Evolutionary conservation across 306 rosid species (phyloP).

Genomic region (Psophocarpus tetragonolobus): DNA sequence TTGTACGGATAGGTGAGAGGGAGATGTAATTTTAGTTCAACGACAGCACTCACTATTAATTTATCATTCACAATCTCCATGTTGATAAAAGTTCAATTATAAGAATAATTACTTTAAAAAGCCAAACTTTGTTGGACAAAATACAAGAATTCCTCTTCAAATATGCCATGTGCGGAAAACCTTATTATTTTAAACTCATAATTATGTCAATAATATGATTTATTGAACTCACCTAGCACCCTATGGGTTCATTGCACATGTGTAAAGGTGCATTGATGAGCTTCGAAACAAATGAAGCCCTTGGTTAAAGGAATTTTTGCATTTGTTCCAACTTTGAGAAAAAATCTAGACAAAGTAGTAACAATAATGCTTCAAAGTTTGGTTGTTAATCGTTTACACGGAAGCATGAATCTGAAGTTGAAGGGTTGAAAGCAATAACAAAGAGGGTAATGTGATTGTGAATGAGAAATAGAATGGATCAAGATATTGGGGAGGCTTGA

Average conservation of each 20-base stretch:
- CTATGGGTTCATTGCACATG: conserved; percentile 1
- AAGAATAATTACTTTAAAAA: background rate
- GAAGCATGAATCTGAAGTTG: background rate
- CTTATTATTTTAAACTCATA: background rate
- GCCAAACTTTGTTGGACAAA: background rate
- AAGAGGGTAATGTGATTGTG: background rate
- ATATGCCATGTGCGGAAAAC: background rate
- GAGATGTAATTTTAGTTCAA: too few species aligned
- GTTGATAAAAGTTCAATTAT: background rate
- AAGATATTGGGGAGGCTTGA: background rate
- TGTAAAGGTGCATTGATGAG: background rate
- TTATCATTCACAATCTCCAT: background rate
- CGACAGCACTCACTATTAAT: too few species aligned
- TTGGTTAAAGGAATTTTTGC: background rate
- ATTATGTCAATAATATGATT: background rate
- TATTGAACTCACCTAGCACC: background rate
- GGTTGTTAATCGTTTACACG: background rate
- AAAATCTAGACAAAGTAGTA: background rate
- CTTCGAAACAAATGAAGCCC: background rate
- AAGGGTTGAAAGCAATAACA: background rate
- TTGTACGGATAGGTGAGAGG: too few species aligned
- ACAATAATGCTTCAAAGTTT: background rate
- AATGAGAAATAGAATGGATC: background rate
- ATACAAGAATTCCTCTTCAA: background rate
- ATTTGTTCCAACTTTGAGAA: background rate